Base-by-base conservation (phyloP, 495 filamentous ascomycete species). In the Neurospora sp. region DNA sequence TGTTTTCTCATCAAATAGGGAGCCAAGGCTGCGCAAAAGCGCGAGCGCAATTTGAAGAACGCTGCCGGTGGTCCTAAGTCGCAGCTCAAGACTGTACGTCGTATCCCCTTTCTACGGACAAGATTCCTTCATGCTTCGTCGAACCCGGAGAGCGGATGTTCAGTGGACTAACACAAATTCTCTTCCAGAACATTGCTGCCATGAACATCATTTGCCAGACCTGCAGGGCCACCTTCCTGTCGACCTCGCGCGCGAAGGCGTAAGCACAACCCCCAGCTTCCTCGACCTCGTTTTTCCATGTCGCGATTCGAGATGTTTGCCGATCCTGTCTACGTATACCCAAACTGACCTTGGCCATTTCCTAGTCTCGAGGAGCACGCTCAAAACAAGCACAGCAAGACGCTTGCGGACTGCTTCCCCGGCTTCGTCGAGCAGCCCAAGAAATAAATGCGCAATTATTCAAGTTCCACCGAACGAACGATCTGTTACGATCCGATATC, bases 1-100 rank as follows among this genome's bases (percentile, higher is more conserved):
- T 66, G 11, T 18, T 66, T 35, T 18, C 48, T 62, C 14, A 8
- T 12, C 39, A 44, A 31, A 37, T 72, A 88, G 87, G 87, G 87
- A 82, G 86, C 85, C 78, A 89, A 88, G 81, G 86, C 87, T 37
- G 82, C 83, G 78, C 85, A 86, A 77, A 88, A 88, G 85, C 87
- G 87, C 73, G 87, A 86, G 76, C 85, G 86, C 77, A 86, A 87
- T 73, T 78, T 77, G 54, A 86, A 87, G 79, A 84, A 87, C 70
- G 77, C 66, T 74, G 79, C 75, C 5, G 81, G 84, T 69, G 87
- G 87, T 81, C 83, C 85, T 44, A 85, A 82, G 79, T 89, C 87
- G 69, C 87, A 89, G 80, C 81, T 89, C 62, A 89, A 88, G 78
- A 76, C 82, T 38, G 85, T 87, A 82, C 69, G 85, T 82, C 3